phyloP scores from a whole-genome alignment of 257 asterid genomes.

The Craterostigma plantagineum region DNA sequence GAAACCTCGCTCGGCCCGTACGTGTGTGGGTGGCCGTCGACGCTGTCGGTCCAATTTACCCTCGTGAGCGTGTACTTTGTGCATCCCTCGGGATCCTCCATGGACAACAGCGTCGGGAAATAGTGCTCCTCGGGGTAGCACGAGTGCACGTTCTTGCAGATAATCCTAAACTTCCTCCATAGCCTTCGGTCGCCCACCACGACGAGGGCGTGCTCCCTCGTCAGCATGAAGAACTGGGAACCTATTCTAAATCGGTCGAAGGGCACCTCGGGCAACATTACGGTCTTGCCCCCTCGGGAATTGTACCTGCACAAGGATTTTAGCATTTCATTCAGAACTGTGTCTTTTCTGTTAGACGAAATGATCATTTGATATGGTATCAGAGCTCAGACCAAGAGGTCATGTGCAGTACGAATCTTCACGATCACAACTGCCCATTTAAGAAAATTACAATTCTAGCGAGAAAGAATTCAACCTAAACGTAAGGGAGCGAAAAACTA shows the following conservation, averaged over 20 bases:
- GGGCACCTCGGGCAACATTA: slow-evolving; percentile 48
- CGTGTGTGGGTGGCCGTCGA: slow-evolving; percentile 52
- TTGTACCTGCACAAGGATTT: no score
- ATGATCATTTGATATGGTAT: no score
- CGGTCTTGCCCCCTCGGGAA: slow-evolving; percentile 22
- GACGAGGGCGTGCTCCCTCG: slow-evolving; percentile 28
- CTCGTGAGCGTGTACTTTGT: slow-evolving; percentile 45
- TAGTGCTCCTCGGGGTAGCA: slow-evolving; percentile 81
- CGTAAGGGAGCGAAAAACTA: no score
- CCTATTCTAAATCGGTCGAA: slow-evolving; percentile 43
- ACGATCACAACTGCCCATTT: no score
- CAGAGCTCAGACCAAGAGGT: no score
- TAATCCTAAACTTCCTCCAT: slow-evolving; percentile 52
- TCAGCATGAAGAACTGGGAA: slow-evolving; percentile 49
- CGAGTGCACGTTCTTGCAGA: slow-evolving; percentile 26
- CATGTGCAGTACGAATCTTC: no score
- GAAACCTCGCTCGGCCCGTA: slow-evolving; percentile 35
- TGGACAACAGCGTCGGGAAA: slow-evolving; percentile 53
- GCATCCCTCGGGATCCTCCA: slow-evolving; percentile 54
- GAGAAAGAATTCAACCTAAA: no score
- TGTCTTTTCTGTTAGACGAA: no score
- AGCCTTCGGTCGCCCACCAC: slow-evolving; percentile 31
- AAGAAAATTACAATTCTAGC: no score
- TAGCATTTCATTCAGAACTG: no score
- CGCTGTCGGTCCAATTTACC: slow-evolving; percentile 52